These are phyloP conservation scores for Cladosporium cucumerinum DNA, from an alignment of 2,329 filamentous ascomycete species.

Conservation along the genomic window DNA sequence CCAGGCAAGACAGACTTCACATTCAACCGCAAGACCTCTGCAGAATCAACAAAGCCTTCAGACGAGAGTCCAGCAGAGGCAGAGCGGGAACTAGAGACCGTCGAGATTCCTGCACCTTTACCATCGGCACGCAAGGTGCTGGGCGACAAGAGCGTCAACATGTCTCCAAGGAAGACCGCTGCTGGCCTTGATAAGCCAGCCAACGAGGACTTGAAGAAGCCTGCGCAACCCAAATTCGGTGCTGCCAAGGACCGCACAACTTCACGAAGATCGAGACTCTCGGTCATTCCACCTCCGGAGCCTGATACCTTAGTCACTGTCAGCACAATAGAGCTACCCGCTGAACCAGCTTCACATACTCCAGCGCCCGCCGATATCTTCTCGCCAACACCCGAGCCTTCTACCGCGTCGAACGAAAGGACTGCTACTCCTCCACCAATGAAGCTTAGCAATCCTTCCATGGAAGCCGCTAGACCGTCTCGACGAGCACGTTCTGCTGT, in stretches of 20 bases:
- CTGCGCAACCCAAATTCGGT: constrained; percentile 16
- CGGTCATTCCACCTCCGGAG: constrained; percentile 24
- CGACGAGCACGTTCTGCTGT: constrained; percentile 46
- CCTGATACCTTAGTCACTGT: constrained; percentile 21
- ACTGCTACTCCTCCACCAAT: constrained; percentile 43
- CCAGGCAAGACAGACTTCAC: constrained; percentile 43
- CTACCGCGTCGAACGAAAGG: constrained; percentile 32
- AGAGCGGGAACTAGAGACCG: background rate
- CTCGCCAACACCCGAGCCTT: constrained; percentile 44
- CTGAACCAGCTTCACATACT: constrained; percentile 27
- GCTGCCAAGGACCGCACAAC: constrained; percentile 26
- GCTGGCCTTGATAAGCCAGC: constrained; percentile 14
- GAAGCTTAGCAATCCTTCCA: constrained; percentile 37
- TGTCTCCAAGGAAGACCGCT: constrained; percentile 32
- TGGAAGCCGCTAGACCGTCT: constrained; percentile 38
- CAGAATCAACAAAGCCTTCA: background rate
- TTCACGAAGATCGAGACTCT: constrained; percentile 26
- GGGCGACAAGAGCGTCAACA: constrained; percentile 41
- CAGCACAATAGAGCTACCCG: constrained; percentile 24
- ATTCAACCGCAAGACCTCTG: constrained; percentile 41
- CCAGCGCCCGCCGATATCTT: constrained; percentile 36
- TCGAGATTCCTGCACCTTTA: constrained; percentile 1
- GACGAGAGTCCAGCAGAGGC: constrained; percentile 8
- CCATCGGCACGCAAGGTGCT: constrained; percentile 33
- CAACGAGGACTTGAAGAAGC: constrained; percentile 22